These are phyloP conservation scores for Pseudoscleropodium purum DNA, from an alignment of 225 moss, liverwort and hornwort genomes.

Conservation along the genomic window DNA sequence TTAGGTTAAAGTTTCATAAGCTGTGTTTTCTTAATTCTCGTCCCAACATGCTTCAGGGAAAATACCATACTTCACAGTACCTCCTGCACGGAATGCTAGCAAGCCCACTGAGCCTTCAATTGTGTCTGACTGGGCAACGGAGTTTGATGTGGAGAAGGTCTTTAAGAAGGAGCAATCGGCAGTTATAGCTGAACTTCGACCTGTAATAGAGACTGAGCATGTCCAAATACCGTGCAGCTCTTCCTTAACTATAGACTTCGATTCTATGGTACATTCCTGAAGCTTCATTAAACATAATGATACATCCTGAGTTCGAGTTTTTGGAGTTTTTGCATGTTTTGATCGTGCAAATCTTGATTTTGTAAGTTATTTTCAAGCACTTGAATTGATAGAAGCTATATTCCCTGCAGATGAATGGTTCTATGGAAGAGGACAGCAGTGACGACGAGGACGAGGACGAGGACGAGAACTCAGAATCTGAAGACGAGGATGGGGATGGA, in stretches of 20 bases:
- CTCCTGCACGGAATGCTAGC: slow-evolving; percentile 33
- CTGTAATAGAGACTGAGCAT: slow-evolving; percentile 44
- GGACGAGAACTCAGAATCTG: not conserved
- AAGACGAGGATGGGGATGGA: slow-evolving; percentile 12
- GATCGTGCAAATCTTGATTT: not conserved
- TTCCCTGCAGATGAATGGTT: slow-evolving; percentile 14
- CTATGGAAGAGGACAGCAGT: slow-evolving; percentile 17
- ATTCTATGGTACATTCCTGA: slow-evolving; percentile 30
- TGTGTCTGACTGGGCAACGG: slow-evolving; percentile 58
- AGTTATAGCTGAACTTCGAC: slow-evolving; percentile 48
- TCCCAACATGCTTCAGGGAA: slow-evolving; percentile 43
- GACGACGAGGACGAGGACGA: slow-evolving; percentile 9
- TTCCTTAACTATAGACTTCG: slow-evolving; percentile 48
- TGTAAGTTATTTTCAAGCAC: not conserved
- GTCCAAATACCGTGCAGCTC: slow-evolving; percentile 43
- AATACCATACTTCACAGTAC: slow-evolving; percentile 63
- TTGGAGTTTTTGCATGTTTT: not conserved
- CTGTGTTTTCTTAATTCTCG: not conserved
- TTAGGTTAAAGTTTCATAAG: not conserved
- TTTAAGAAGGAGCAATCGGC: slow-evolving; percentile 50
- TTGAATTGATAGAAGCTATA: not conserved
- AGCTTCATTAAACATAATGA: not conserved
- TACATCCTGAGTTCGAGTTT: not conserved
- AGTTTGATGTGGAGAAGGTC: slow-evolving; percentile 55
- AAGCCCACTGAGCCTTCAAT: slow-evolving; percentile 40